Percentiles rank a stretch among this genome's conserved stretches.
These are phyloP conservation scores for Auricularia auricula-judae DNA, from an alignment of 768 basidiomycete species.

Conservation along the genomic window DNA sequence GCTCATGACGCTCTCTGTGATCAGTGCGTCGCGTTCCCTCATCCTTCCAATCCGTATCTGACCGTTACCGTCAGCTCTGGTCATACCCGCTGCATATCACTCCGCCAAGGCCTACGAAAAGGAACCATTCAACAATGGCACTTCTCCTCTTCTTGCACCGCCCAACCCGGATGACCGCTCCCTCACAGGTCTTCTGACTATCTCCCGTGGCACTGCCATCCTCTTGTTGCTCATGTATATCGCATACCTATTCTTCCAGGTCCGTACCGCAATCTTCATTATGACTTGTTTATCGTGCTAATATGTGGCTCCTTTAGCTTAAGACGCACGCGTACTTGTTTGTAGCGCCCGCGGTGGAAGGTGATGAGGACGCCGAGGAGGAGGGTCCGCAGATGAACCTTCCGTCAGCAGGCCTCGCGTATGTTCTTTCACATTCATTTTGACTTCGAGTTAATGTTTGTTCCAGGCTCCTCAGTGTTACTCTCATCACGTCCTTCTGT, in stretches of 20 bases:
- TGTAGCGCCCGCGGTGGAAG: constrained; percentile 19
- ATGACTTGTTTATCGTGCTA: neutral
- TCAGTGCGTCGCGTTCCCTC: constrained; percentile 41
- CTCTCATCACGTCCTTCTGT: constrained; percentile 76
- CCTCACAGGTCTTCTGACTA: constrained; percentile 48
- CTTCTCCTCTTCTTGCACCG: constrained; percentile 4
- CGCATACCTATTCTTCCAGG: constrained; percentile 68
- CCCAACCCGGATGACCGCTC: constrained; percentile 16
- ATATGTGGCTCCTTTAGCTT: constrained; percentile 32
- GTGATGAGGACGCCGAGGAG: constrained; percentile 26
- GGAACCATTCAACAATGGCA: constrained; percentile 8
- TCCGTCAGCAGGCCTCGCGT: constrained; percentile 50
- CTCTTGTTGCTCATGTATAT: constrained; percentile 65
- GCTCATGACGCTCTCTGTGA: constrained; percentile 79
- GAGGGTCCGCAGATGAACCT: constrained; percentile 57
- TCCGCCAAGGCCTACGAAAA: constrained; percentile 7
- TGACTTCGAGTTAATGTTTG: neutral
- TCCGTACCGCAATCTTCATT: constrained; percentile 17
- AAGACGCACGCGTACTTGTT: constrained; percentile 63
- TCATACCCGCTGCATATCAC: constrained; percentile 84
- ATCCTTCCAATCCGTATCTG: constrained; percentile 2
- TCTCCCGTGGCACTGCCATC: constrained; percentile 74
- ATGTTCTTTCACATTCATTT: constrained; percentile 3
- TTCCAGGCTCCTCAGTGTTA: constrained; percentile 57
- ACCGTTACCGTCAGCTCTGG: constrained; percentile 42